Conservation (phyloP, 495 filamentous ascomycete species). For the Neurospora sublineolata region DNA sequence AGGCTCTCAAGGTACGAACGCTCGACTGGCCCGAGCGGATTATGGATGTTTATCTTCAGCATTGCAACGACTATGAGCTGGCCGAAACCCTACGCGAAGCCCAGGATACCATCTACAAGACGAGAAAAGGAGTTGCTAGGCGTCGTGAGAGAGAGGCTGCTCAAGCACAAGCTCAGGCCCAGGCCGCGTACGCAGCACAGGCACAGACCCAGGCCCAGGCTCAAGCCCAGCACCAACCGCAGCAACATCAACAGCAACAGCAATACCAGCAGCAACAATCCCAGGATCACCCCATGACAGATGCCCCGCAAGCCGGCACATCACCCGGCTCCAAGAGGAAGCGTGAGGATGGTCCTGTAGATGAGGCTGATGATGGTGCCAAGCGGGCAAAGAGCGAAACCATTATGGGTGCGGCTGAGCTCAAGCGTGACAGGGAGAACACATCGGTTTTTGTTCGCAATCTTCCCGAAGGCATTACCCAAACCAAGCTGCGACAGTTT, state of each 20-base stretch:
- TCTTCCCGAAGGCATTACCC: conserved; percentile 55
- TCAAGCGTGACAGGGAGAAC: conserved; percentile 79
- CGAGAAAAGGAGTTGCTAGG: conserved; percentile 48
- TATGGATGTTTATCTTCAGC: conserved; percentile 67
- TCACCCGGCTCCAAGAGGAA: conserved; percentile 54
- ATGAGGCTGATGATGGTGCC: conserved; percentile 27
- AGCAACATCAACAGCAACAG: background rate
- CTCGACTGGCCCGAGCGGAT: conserved; percentile 92
- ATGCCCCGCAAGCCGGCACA: conserved; percentile 12
- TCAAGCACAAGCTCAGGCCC: conserved; percentile 24
- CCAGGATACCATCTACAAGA: conserved; percentile 54
- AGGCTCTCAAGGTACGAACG: conserved; percentile 54
- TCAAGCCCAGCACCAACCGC: conserved; percentile 6
- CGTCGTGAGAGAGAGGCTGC: conserved; percentile 56
- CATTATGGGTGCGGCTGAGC: conserved; percentile 26
- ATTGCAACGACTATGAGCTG: conserved; percentile 79
- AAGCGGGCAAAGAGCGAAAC: conserved; percentile 48
- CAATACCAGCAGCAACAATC: conserved; percentile 1
- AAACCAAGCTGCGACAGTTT: conserved; percentile 69
- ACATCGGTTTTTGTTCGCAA: conserved; percentile 71
- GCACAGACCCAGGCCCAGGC: conserved; percentile 11
- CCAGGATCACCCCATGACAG: conserved; percentile 18
- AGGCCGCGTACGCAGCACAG: conserved; percentile 9
- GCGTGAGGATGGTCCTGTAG: conserved; percentile 42
- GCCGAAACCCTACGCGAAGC: conserved; percentile 60